phyloP scores from a whole-genome alignment of 306 rosid genomes.

The Bauhinia variegata region DNA sequence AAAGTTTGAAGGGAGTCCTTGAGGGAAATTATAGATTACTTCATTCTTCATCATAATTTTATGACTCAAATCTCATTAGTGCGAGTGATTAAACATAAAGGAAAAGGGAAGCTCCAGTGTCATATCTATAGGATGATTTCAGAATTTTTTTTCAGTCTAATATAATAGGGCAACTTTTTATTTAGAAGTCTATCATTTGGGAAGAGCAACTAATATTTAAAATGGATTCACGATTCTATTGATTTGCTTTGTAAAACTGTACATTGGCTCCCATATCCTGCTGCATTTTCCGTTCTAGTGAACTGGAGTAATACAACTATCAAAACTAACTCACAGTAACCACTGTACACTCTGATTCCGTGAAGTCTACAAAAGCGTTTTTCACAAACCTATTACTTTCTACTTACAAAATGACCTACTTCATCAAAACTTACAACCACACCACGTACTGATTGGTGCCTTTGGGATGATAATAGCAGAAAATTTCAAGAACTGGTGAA shows the following conservation, averaged over 20 bases:
- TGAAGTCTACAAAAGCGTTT: slow-evolving; percentile 23
- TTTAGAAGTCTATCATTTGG: no score
- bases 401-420: slow-evolving; percentile 29
- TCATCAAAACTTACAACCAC: slow-evolving; percentile 6
- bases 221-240: no score
- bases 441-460: slow-evolving; percentile 1
- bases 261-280: slow-evolving; percentile 14
- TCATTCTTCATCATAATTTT: no score
- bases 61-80: no score
- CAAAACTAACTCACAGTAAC: slow-evolving; percentile 7
- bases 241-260: not conserved
- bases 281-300: not conserved
- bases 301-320: slow-evolving; percentile 10
- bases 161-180: no score
- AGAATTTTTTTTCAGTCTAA: no score
- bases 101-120: no score
- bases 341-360: slow-evolving; percentile 32
- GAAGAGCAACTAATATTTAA: no score
- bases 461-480: slow-evolving; percentile 15
- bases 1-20: no score
- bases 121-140: no score
- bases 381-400: slow-evolving; percentile 29
- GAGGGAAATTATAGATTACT: no score
- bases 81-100: no score
- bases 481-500: not conserved